A percentile compares a stretch with the other conserved stretches of the same genome.
Evolutionary conservation across 306 rosid species (phyloP).

Genomic region (Cyamopsis tetragonoloba): DNA sequence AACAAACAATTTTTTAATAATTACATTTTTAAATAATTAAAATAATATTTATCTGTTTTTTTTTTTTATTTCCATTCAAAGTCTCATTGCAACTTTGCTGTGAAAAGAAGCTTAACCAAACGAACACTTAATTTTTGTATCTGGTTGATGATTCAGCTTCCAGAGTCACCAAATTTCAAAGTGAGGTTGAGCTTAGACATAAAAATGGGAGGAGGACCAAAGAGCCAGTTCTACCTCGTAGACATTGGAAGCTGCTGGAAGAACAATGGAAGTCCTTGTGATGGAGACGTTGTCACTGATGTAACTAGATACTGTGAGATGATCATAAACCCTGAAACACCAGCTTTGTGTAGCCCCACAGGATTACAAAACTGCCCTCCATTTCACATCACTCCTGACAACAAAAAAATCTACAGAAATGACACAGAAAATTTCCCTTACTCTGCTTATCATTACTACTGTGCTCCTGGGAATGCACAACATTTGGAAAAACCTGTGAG

Average conservation of each 20-base stretch:
- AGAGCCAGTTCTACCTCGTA: constrained; percentile 64
- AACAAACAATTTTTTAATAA: too few relatives aligned
- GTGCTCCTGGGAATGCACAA: constrained; percentile 74
- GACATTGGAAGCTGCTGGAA: constrained; percentile 91
- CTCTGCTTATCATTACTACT: constrained; percentile 64
- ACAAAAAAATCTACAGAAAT: constrained; percentile 57
- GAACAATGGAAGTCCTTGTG: constrained; percentile 67
- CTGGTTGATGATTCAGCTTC: constrained; percentile 34
- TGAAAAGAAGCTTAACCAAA: too few relatives aligned
- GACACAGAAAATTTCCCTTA: constrained; percentile 73
- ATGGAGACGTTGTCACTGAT: constrained; percentile 61
- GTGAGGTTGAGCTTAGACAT: constrained; percentile 39
- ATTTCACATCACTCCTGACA: constrained; percentile 58
- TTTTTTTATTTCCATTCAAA: too few relatives aligned
- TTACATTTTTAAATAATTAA: too few relatives aligned
- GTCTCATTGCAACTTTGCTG: too few relatives aligned
- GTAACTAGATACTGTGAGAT: constrained; percentile 75
- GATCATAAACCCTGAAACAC: constrained; percentile 59
- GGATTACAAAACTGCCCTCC: constrained; percentile 64
- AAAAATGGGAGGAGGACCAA: constrained; percentile 48
- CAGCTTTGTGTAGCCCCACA: constrained; percentile 36
- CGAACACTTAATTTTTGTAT: background rate
- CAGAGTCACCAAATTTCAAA: constrained; percentile 39
- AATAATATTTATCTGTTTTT: too few relatives aligned
- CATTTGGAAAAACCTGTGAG: constrained; percentile 53